Evolutionary conservation across 2,329 filamentous ascomycete genomes (phyloP).

Genomic region (Aspergillus sojae): DNA sequence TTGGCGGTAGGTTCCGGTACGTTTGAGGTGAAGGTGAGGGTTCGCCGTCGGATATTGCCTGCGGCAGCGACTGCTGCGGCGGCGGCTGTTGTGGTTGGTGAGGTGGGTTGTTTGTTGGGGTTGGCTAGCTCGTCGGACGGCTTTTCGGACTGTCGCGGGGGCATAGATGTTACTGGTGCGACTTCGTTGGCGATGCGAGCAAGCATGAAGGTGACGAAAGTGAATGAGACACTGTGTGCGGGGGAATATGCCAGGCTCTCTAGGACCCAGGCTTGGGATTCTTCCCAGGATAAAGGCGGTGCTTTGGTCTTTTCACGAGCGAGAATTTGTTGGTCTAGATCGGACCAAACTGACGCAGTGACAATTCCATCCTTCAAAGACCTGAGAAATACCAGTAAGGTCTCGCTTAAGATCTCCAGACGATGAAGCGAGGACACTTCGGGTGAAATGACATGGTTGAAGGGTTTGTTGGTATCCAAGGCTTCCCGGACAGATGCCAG

Average conservation of each 20-base stretch:
- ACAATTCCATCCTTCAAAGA: slow-evolving; percentile 81
- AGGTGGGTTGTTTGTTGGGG: slow-evolving; percentile 8
- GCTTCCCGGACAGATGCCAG: slow-evolving; percentile 59
- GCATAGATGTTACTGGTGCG: slow-evolving; percentile 40
- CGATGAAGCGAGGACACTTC: slow-evolving; percentile 67
- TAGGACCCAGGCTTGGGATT: slow-evolving; percentile 64
- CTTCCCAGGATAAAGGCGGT: slow-evolving; percentile 52
- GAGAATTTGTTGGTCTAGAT: slow-evolving; percentile 62
- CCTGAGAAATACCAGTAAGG: slow-evolving; percentile 72
- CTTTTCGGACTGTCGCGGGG: slow-evolving; percentile 12
- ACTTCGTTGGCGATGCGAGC: slow-evolving; percentile 61
- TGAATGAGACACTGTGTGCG: slow-evolving; percentile 84
- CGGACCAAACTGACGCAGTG: slow-evolving; percentile 68
- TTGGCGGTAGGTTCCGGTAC: slow-evolving; percentile 39
- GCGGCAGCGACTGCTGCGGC: slow-evolving; percentile 33
- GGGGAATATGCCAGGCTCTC: slow-evolving; percentile 73
- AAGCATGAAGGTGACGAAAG: slow-evolving; percentile 81
- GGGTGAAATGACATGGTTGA: slow-evolving; percentile 64
- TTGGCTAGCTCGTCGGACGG: slow-evolving; percentile 4
- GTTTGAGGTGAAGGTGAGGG: slow-evolving; percentile 30
- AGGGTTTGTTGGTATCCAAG: slow-evolving; percentile 69
- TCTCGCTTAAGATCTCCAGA: slow-evolving; percentile 74
- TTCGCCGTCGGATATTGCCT: slow-evolving; percentile 33
- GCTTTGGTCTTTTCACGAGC: slow-evolving; percentile 55
- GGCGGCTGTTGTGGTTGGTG: slow-evolving; percentile 20